Percentiles rank a stretch among this genome's conserved stretches.
phyloP scores from a whole-genome alignment of 169 alveolate species.

The Eimeria sp. region DNA sequence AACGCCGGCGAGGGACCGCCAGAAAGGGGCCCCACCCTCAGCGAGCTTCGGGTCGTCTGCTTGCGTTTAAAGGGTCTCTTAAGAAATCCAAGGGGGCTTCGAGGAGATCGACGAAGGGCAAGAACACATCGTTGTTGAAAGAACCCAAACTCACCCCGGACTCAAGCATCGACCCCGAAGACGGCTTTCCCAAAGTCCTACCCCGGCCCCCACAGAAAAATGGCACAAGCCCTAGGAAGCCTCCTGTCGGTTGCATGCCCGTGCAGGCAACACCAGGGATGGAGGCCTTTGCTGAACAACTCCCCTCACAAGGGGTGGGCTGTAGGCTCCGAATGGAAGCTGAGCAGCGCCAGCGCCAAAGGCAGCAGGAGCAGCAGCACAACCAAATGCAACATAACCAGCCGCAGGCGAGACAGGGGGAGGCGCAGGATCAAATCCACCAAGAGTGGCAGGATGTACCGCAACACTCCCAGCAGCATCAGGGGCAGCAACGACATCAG shows the following conservation, averaged over 20 bases:
- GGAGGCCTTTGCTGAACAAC: not conserved
- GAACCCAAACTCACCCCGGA: not conserved
- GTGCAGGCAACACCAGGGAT: slow-evolving; percentile 7
- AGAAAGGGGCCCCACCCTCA: slow-evolving; percentile 20
- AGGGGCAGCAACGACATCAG: not conserved
- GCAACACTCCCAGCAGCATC: not conserved
- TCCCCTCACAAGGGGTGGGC: slow-evolving; percentile 8
- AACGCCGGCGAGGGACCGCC: not conserved
- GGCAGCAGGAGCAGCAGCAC: not conserved
- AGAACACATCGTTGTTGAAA: not conserved
- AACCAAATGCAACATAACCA: not conserved
- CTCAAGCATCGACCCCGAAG: not conserved
- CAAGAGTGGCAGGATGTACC: not conserved
- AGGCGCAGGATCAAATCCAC: not conserved
- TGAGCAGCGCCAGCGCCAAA: not conserved
- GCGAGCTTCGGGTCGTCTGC: not conserved
- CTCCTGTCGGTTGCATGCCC: slow-evolving; percentile 26
- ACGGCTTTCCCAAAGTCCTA: not conserved
- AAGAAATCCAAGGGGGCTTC: not conserved
- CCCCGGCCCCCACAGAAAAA: not conserved
- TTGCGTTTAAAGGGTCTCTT: not conserved
- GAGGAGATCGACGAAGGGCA: not conserved
- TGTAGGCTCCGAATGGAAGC: slow-evolving; percentile 20
- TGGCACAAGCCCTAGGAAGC: not conserved
- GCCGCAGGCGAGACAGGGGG: not conserved